A percentile compares a stretch with the other conserved stretches of the same genome.
phyloP scores from a whole-genome alignment of 495 filamentous ascomycete species.

The Aspergillus funiculosus region DNA sequence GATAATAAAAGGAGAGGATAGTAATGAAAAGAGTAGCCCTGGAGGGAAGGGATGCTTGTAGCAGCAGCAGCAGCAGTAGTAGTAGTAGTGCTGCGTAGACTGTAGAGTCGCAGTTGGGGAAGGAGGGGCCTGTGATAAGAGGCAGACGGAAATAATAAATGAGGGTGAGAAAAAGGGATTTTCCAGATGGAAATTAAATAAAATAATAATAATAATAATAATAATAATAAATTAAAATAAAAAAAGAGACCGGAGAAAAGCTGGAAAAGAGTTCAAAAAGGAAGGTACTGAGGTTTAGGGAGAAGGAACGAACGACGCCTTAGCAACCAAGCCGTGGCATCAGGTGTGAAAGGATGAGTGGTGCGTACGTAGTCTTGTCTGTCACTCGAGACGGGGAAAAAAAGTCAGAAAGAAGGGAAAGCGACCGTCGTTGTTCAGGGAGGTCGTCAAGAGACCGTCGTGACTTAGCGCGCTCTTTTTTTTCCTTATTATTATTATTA shows the following conservation, averaged over 20 bases:
- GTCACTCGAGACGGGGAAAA: constrained; percentile 1
- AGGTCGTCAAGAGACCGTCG: no score
- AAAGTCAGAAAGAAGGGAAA: background rate
- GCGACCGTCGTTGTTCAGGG: background rate
- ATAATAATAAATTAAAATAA: background rate
- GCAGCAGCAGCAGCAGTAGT: background rate
- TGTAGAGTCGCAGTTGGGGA: constrained; percentile 2
- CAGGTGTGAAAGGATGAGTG: background rate
- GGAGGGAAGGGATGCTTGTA: constrained; percentile 11
- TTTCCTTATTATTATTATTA: no score
- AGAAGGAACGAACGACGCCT: constrained; percentile 23
- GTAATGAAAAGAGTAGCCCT: background rate
- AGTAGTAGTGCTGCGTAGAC: constrained; percentile 1
- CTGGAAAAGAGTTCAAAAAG: constrained; percentile 1
- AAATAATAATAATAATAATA: no score
- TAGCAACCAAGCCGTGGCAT: constrained; percentile 21
- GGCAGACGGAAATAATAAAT: constrained; percentile 1
- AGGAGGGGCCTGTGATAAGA: constrained; percentile 8
- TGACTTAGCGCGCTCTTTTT: no score
- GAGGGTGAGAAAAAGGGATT: constrained; percentile 5
- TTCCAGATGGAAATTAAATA: background rate
- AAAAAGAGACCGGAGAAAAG: constrained; percentile 1
- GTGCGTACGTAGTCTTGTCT: no score
- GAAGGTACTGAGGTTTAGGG: constrained; percentile 6
- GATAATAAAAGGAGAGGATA: background rate